A percentile compares a stretch with the other conserved stretches of the same genome.
Evolutionary conservation across 768 basidiomycete species (phyloP).

Genomic region (Suillus fuscotomentosus): DNA sequence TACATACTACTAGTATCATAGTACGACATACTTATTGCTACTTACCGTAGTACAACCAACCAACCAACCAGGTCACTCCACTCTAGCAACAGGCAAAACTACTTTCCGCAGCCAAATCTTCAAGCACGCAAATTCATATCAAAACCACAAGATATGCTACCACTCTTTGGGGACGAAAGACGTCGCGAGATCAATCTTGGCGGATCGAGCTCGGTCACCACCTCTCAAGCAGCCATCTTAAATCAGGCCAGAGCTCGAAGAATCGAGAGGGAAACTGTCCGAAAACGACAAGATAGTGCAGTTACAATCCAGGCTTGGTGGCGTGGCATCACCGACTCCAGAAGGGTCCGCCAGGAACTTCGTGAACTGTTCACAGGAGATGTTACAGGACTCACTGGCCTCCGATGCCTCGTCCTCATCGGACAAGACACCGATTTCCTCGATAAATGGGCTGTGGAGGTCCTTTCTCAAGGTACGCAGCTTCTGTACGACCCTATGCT

Average conservation of each 20-base stretch:
- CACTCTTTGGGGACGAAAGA: constrained; percentile 50
- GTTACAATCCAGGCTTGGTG: constrained; percentile 69
- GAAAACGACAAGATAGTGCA: constrained; percentile 58
- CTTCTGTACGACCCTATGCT: neutral
- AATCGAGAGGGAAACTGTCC: constrained; percentile 53
- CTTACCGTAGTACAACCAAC: neutral
- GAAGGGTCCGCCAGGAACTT: constrained; percentile 43
- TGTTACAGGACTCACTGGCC: constrained; percentile 49
- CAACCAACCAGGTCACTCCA: neutral
- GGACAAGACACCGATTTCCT: constrained; percentile 39
- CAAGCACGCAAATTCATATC: neutral
- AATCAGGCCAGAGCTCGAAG: constrained; percentile 61
- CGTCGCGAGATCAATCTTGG: constrained; percentile 77
- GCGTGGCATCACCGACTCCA: constrained; percentile 48
- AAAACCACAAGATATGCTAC: constrained; percentile 29
- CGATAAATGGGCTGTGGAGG: constrained; percentile 29
- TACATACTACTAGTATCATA: neutral
- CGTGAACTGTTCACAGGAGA: constrained; percentile 50
- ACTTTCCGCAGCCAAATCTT: neutral
- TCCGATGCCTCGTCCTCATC: constrained; percentile 66
- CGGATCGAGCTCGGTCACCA: constrained; percentile 46
- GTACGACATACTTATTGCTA: neutral
- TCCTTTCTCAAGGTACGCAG: neutral
- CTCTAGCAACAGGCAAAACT: neutral
- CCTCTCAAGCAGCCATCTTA: constrained; percentile 57